Conservation (phyloP, 1,139 yeast species). For the Saccharomyces hybrid region DNA sequence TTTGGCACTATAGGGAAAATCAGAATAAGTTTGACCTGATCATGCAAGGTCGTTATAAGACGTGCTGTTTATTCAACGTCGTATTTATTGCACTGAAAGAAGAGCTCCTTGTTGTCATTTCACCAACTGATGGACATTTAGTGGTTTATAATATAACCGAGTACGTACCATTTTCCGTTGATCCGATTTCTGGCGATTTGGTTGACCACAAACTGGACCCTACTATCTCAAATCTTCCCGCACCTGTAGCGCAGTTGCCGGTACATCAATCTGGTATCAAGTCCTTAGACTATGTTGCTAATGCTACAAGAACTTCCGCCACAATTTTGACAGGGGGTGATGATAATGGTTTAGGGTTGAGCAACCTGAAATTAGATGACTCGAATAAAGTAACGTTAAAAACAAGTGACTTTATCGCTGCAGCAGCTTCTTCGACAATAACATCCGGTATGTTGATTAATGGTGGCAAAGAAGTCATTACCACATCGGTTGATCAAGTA, state of each 20-base stretch:
- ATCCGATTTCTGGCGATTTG: background rate
- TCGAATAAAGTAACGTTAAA: conserved; percentile 15
- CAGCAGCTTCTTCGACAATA: conserved; percentile 82
- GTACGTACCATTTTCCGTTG: conserved; percentile 19
- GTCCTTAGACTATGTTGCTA: conserved; percentile 35
- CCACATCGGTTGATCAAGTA: conserved; percentile 66
- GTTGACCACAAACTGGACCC: background rate
- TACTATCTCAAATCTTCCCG: background rate
- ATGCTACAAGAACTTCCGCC: conserved; percentile 24
- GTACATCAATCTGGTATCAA: conserved; percentile 85
- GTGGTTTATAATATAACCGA: conserved; percentile 49
- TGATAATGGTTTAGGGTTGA: conserved; percentile 64
- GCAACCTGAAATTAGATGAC: conserved; percentile 32
- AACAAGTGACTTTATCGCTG: conserved; percentile 34
- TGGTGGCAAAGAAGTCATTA: conserved; percentile 26
- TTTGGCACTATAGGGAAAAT: conserved; percentile 47
- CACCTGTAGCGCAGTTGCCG: conserved; percentile 19
- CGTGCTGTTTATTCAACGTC: conserved; percentile 69
- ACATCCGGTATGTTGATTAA: conserved; percentile 47
- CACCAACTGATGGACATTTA: conserved; percentile 80
- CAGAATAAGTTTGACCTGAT: conserved; percentile 39
- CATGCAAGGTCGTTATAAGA: conserved; percentile 47
- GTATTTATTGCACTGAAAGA: conserved; percentile 37
- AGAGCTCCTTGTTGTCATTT: conserved; percentile 39
- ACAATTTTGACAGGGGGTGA: conserved; percentile 76